These are phyloP conservation scores for Geosmithia flava DNA, from an alignment of 2,329 filamentous ascomycete genomes.

Conservation along the genomic window DNA sequence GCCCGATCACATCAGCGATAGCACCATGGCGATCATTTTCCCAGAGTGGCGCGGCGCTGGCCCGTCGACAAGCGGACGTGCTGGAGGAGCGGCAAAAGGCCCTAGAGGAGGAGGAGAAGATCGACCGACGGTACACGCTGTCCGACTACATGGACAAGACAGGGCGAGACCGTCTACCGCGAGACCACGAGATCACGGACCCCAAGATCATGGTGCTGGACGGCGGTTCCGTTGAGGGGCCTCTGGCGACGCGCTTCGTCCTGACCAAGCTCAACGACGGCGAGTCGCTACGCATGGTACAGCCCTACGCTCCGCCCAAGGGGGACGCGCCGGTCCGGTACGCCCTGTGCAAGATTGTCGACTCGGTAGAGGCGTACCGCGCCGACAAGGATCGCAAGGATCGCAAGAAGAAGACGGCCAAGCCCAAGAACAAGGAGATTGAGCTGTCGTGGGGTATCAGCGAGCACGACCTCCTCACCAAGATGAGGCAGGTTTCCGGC, in stretches of 20 bases:
- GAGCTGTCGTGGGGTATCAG: slow-evolving; percentile 81
- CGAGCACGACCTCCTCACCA: slow-evolving; percentile 8
- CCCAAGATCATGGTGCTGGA: slow-evolving; percentile 27
- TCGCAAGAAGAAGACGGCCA: slow-evolving; percentile 28
- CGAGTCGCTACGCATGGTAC: slow-evolving; percentile 28
- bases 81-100: neutral
- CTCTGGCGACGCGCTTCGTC: slow-evolving; percentile 23
- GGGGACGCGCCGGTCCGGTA: slow-evolving; percentile 11
- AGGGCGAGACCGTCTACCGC: slow-evolving; percentile 23
- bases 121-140: slow-evolving; percentile 23
- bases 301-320: slow-evolving; percentile 19
- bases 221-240: slow-evolving; percentile 23
- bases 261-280: slow-evolving; percentile 23
- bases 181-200: slow-evolving; percentile 31
- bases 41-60: neutral
- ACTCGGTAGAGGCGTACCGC: slow-evolving; percentile 38
- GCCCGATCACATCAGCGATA: neutral
- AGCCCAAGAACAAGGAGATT: slow-evolving; percentile 54
- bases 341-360: slow-evolving; percentile 61
- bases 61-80: slow-evolving; percentile 4
- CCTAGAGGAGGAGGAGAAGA: slow-evolving; percentile 4
- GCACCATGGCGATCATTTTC: neutral
- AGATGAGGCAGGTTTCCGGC: slow-evolving; percentile 18
- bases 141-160: slow-evolving; percentile 15
- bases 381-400: slow-evolving; percentile 27